A percentile compares a stretch with the other conserved stretches of the same genome.
Evolutionary conservation across 352 stramenopile species (phyloP).

Genomic region (Pythium chondricola): DNA sequence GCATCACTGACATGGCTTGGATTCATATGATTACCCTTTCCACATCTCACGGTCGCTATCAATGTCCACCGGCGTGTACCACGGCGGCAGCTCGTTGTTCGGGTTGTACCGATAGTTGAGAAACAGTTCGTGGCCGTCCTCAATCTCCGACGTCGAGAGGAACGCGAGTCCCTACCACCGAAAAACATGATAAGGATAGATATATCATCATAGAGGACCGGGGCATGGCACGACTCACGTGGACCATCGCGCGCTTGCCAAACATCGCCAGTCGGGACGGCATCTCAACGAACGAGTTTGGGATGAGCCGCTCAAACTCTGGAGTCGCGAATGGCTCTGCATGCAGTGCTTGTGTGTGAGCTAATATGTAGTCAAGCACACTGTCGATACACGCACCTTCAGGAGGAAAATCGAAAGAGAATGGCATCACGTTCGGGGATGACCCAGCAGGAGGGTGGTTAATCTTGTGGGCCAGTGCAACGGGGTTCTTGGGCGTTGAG

Average conservation of each 20-base stretch:
- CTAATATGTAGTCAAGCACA: not conserved
- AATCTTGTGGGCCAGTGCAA: constrained; percentile 82
- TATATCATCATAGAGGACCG: too few species aligned
- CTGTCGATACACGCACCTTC: constrained; percentile 27
- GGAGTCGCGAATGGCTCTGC: constrained; percentile 62
- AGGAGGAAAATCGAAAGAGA: constrained; percentile 75
- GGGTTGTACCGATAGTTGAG: constrained; percentile 88
- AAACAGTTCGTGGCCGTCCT: constrained; percentile 74
- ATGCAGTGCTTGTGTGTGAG: not conserved
- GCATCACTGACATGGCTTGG: not conserved
- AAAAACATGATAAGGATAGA: too few species aligned
- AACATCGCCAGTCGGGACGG: constrained; percentile 79
- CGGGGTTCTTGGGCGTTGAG: constrained; percentile 47
- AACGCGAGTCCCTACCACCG: constrained; percentile 71
- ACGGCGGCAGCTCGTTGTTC: constrained; percentile 55
- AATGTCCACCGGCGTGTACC: constrained; percentile 78
- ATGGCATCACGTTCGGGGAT: constrained; percentile 72
- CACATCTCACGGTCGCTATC: constrained; percentile 82
- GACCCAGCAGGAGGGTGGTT: constrained; percentile 71
- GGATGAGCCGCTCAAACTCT: constrained; percentile 62
- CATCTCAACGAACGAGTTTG: constrained; percentile 76
- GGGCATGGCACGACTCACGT: too few species aligned
- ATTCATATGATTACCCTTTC: constrained; percentile 36
- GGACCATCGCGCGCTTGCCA: constrained; percentile 78
- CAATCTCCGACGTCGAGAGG: constrained; percentile 71